phyloP scores from a whole-genome alignment of 2,329 filamentous ascomycete species.

The Fusarium praegraminearum region DNA sequence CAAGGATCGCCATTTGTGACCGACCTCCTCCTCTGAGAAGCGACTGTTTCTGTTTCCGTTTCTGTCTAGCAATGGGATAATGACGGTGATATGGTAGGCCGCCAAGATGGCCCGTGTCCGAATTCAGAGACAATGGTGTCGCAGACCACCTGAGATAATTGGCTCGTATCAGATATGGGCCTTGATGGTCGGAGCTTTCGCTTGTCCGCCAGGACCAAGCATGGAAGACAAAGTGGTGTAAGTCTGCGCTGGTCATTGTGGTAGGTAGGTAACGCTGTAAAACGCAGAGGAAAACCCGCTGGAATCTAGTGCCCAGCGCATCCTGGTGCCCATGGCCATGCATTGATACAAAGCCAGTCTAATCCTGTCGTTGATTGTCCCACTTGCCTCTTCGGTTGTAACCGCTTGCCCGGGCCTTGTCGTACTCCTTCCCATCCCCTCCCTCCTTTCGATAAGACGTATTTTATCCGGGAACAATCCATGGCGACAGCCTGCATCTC shows the following conservation, averaged over 20 bases:
- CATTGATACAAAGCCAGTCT: slow-evolving; percentile 14
- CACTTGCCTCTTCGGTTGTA: slow-evolving; percentile 23
- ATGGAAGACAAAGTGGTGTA: slow-evolving; percentile 11
- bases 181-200: slow-evolving; percentile 29
- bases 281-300: slow-evolving; percentile 21
- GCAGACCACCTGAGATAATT: slow-evolving; percentile 36
- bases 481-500: not conserved
- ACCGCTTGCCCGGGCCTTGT: slow-evolving; percentile 22
- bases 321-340: slow-evolving; percentile 24
- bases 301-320: slow-evolving; percentile 33
- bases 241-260: slow-evolving; percentile 17
- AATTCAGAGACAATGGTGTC: slow-evolving; percentile 42
- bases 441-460: slow-evolving; percentile 3
- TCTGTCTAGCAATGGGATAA: slow-evolving; percentile 21
- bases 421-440: not conserved
- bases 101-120: slow-evolving; percentile 39
- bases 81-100: slow-evolving; percentile 31
- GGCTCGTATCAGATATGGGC: slow-evolving; percentile 33
- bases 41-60: slow-evolving; percentile 9
- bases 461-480: not conserved
- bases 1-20: slow-evolving; percentile 2
- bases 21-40: slow-evolving; percentile 1
- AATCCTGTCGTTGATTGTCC: slow-evolving; percentile 22
- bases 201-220: slow-evolving; percentile 26
- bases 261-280: slow-evolving; percentile 17